Conservation (phyloP, 148 eudicot genomes). For the Heliamphora exappendiculata region DNA sequence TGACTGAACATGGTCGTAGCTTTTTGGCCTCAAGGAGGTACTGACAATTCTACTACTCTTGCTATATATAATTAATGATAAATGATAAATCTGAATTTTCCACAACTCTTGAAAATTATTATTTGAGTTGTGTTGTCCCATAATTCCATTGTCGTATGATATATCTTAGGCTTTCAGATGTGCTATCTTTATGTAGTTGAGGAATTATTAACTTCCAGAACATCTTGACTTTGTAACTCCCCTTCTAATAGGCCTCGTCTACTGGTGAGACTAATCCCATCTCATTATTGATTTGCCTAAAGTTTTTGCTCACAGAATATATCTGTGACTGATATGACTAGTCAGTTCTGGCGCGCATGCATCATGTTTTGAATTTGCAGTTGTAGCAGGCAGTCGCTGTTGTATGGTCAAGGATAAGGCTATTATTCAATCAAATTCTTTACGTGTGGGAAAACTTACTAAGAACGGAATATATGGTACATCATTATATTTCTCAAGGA, state of each 20-base stretch:
- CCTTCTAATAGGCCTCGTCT: neutral
- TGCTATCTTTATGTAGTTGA: neutral
- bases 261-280: neutral
- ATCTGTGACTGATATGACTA: neutral
- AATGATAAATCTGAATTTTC: neutral
- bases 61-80: neutral
- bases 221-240: neutral
- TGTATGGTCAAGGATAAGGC: neutral
- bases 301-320: neutral
- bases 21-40: slow-evolving; percentile 82
- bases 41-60: neutral
- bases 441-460: neutral
- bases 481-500: neutral
- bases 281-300: neutral
- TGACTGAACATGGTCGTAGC: slow-evolving; percentile 84
- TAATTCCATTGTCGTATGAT: neutral
- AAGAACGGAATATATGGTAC: too few relatives aligned
- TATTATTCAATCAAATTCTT: neutral
- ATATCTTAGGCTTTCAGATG: neutral
- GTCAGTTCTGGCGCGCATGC: neutral
- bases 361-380: neutral
- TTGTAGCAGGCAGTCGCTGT: neutral
- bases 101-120: neutral
- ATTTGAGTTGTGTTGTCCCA: neutral
- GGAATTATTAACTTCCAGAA: too few relatives aligned